Conservation (phyloP, 495 filamentous ascomycete genomes). For the Podospora bellae-mahoneyi region DNA sequence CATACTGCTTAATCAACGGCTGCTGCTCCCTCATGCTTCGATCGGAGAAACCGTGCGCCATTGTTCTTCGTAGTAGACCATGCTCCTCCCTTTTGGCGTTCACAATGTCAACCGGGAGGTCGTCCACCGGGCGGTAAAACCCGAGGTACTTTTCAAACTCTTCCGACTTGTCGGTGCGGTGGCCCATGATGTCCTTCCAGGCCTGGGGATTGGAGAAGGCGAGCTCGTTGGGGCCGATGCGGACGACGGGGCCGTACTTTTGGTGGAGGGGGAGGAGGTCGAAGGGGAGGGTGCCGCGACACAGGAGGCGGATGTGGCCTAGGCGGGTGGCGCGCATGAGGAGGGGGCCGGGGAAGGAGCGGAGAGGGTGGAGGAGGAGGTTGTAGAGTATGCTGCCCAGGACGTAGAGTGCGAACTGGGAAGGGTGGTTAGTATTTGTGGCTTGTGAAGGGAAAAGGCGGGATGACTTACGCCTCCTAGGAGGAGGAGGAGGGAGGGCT, state of each 20-base stretch:
- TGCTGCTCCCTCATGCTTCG: constrained; percentile 47
- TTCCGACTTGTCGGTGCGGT: constrained; percentile 24
- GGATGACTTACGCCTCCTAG: not conserved
- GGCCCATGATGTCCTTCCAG: constrained; percentile 56
- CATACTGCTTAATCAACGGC: constrained; percentile 42
- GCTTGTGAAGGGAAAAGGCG: not conserved
- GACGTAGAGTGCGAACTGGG: constrained; percentile 15
- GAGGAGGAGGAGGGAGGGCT: constrained; percentile 1
- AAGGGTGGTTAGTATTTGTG: not conserved
- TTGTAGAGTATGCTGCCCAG: constrained; percentile 38
- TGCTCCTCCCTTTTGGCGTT: constrained; percentile 42
- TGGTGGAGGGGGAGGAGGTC: constrained; percentile 45
- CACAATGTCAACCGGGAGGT: constrained; percentile 33
- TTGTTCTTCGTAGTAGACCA: constrained; percentile 39
- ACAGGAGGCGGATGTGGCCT: constrained; percentile 28
- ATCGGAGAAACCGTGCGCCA: constrained; percentile 55
- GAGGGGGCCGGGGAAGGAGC: constrained; percentile 49
- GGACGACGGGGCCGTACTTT: constrained; percentile 53
- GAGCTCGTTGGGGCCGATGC: constrained; percentile 54
- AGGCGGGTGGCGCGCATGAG: constrained; percentile 39
- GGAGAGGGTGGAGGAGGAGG: constrained; percentile 50
- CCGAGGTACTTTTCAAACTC: constrained; percentile 35
- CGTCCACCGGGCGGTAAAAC: constrained; percentile 32
- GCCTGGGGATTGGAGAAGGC: constrained; percentile 47
- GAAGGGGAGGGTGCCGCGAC: constrained; percentile 40